Evolutionary conservation across 352 stramenopile genomes (phyloP), one percentile per base, ranked within the genome.

Genomic region (Aphanomyces cochlioides): DNA sequence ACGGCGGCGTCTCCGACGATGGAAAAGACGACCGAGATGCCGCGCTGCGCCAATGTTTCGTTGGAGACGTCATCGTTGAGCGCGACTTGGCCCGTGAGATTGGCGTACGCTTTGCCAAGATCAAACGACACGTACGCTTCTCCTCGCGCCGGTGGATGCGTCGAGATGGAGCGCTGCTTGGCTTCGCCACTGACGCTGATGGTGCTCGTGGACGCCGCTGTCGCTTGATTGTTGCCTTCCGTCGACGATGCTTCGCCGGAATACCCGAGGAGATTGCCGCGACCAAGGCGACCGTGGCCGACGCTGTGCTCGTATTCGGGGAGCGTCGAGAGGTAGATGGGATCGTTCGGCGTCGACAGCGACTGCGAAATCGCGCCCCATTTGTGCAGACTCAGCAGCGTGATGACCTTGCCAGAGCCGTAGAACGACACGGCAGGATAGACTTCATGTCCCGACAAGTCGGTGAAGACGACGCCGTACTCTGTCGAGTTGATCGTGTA

Each of bases 401-500:
- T 89, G 60, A 94, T 93, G 7, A 94, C 88, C 70, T 96, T 96
- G 0, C 88, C 88, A 0, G 88, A 94, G n/a, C 88, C 88, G 63
- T 96, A 96, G 48, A 96, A 96, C 13, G 86, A 94, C 13, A 96
- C 88, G 39, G 88, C 88, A 54, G 88, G 88, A 68, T 91, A 90
- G 15, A 96, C 82, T 78, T 96, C 86, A 48, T 92, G 84, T 0
- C 88, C 88, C 34, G 73, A 72, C 7, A 96, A 72, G 72, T 96
- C 86, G 1, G 84, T 93, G 67, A 96, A 96, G 1, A 91, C 88
- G 7, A 90, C 82, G 4, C 88, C 88, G 69, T 96, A 90, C 50
- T 96, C 89, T 0, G 82, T 92, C 17, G 90, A 84, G 61, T 97
- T 97, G 73, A 96, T 93, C 74, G 90, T 92, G 78, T 92, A 96